Evolutionary conservation across 176 grass and related monocot genomes (phyloP).

Genomic region (Carex scoparia): DNA sequence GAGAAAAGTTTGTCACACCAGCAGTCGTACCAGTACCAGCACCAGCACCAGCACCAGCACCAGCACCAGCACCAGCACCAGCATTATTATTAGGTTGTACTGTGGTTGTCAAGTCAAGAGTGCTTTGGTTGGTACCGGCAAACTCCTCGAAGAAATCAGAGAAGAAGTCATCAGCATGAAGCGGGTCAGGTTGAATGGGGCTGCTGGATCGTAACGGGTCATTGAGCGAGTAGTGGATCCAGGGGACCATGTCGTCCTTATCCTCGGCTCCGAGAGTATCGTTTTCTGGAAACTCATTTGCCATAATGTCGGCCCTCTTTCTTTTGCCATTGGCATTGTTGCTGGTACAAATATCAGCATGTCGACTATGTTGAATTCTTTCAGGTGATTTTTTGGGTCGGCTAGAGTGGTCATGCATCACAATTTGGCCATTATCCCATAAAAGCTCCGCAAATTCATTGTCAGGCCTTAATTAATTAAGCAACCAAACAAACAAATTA

Average conservation of each 20-base stretch:
- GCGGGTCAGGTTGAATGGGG: neutral
- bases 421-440: conserved; percentile 47
- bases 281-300: neutral
- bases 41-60: neutral
- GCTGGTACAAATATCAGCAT: neutral
- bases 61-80: neutral
- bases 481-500: neutral
- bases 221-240: neutral
- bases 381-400: neutral
- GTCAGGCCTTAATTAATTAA: conserved; percentile 17
- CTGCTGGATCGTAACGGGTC: neutral
- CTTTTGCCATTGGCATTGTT: neutral
- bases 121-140: neutral
- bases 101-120: neutral
- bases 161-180: neutral
- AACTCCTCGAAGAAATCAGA: neutral
- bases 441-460: conserved; percentile 34
- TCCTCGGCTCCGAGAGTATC: neutral
- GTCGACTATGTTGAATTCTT: neutral
- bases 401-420: conserved; percentile 21
- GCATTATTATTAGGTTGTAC: neutral
- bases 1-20: neutral
- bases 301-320: neutral
- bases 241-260: neutral
- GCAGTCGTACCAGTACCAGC: no score